Evolutionary conservation across 1,284 basidiomycete species (phyloP), one percentile per base, ranked within the genome.

Genomic region (Wolfiporia cocos): DNA sequence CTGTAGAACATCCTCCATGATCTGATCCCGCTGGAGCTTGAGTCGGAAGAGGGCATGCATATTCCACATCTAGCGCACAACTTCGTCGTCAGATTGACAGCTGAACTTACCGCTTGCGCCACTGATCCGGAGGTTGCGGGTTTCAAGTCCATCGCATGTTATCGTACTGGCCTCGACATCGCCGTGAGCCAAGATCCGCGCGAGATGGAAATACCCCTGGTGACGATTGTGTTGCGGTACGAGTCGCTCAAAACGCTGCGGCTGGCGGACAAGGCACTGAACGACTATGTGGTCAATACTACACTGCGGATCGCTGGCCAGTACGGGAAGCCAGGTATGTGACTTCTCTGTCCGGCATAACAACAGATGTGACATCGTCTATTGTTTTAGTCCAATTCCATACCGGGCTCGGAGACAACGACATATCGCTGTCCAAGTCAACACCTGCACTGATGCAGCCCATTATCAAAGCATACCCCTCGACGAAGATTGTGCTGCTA

Each of bases 131-230:
- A 68, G 26, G 79, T 86, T n/a, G 81, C 65, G 0, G 78, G 72
- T 1, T 85, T 86, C 70, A 88, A 88, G 59, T 84, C 82, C 7
- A 71, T 87, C 36, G 70, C 76, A 2, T 85, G 83, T 57, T 88
- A 88, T 55, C 73, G 85, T 39, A 82, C 82, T 0, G 86, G 85
- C 3, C 65, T 88, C 32, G 68, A 79, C 51, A 66, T 86, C 54
- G 39, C 56, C 22, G 33, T 57, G 3, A 34, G 41, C 12, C 31
- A 51, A 10, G 41, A 43, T 7, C 30, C 31, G 2, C 26, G 39
- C 1, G 44, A 44, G 3, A 23, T 54, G 15, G 47, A 52, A 31
- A 45, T 48, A 21, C 19, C 41, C n/a, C 9, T 60, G 29, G 50
- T 50, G 18, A 40, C 40, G 20, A 38, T 51, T 5, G 41, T 49